These are phyloP conservation scores for Saussurea involucrata DNA, from an alignment of 129 eudicot species.

Conservation along the genomic window DNA sequence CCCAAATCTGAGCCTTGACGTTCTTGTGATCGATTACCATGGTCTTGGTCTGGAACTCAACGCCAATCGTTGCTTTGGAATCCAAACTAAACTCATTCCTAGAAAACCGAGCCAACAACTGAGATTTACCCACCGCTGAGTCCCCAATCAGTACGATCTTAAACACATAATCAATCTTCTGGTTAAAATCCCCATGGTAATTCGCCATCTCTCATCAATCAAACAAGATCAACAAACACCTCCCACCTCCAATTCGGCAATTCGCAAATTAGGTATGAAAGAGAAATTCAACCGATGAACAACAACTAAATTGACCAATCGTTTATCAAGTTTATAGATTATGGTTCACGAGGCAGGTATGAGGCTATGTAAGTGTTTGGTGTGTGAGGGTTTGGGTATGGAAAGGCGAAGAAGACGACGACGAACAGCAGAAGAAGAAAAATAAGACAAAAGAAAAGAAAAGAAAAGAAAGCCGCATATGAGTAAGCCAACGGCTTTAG, in stretches of 20 bases:
- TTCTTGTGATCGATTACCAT: conserved; percentile 54
- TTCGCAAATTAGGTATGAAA: neutral
- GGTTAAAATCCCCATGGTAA: conserved; percentile 47
- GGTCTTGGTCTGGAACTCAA: conserved; percentile 68
- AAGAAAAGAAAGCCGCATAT: neutral
- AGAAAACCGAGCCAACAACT: conserved; percentile 58
- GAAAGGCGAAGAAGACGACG: conserved; percentile 6
- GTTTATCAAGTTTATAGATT: neutral
- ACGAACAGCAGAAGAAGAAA: neutral
- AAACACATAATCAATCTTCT: conserved; percentile 69
- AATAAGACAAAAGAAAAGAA: neutral
- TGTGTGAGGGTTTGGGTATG: neutral
- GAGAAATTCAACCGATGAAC: conserved; percentile 2
- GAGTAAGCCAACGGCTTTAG: neutral
- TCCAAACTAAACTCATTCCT: conserved; percentile 69
- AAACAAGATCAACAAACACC: neutral
- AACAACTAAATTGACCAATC: neutral
- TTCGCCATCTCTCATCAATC: conserved; percentile 45
- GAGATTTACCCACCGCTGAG: conserved; percentile 79
- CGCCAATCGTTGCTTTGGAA: conserved; percentile 76
- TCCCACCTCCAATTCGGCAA: neutral
- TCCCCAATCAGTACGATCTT: conserved; percentile 76
- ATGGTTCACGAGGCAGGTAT: neutral
- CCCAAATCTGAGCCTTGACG: conserved; percentile 87
- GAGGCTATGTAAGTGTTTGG: neutral